Conservation (phyloP, 2,329 filamentous ascomycete genomes). For the Paradendryphiella salina region DNA sequence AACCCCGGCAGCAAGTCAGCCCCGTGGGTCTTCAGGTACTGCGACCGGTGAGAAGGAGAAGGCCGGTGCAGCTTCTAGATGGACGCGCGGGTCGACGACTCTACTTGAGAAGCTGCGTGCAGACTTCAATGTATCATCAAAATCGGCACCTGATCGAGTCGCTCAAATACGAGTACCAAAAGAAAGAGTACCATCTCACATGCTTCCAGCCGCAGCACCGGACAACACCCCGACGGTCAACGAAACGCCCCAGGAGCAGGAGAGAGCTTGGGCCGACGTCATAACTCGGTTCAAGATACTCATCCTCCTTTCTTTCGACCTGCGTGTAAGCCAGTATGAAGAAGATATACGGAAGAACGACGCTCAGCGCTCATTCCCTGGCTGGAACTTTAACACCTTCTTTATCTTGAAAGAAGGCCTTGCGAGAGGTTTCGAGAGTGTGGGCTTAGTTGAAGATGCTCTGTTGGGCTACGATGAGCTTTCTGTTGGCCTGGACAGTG, state of each 20-base stretch:
- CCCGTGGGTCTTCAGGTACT: conserved; percentile 59
- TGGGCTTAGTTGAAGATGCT: conserved; percentile 93
- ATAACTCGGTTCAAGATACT: conserved; percentile 83
- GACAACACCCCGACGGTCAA: conserved; percentile 40
- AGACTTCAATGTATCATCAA: conserved; percentile 83
- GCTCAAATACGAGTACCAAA: conserved; percentile 78
- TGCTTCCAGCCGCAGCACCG: conserved; percentile 49
- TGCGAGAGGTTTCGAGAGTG: conserved; percentile 91
- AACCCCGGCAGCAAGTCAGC: conserved; percentile 76
- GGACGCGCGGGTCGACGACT: conserved; percentile 77
- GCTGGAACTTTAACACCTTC: conserved; percentile 99
- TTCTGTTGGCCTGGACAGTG: conserved; percentile 79
- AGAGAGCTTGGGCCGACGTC: conserved; percentile 81
- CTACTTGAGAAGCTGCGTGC: conserved; percentile 86
- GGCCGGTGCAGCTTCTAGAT: conserved; percentile 66
- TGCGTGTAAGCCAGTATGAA: conserved; percentile 90
- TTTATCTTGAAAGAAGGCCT: conserved; percentile 97
- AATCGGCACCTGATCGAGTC: conserved; percentile 73
- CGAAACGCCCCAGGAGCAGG: conserved; percentile 76
- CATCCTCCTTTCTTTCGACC: conserved; percentile 87
- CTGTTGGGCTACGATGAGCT: conserved; percentile 94
- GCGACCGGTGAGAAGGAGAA: conserved; percentile 67
- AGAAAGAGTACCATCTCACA: conserved; percentile 50
- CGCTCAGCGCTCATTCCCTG: conserved; percentile 79
- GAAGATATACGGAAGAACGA: conserved; percentile 96